A percentile compares a stretch with the other conserved stretches of the same genome.
These are phyloP conservation scores for Juncus inflexus DNA, from an alignment of 176 grass and related monocot species.

Conservation along the genomic window DNA sequence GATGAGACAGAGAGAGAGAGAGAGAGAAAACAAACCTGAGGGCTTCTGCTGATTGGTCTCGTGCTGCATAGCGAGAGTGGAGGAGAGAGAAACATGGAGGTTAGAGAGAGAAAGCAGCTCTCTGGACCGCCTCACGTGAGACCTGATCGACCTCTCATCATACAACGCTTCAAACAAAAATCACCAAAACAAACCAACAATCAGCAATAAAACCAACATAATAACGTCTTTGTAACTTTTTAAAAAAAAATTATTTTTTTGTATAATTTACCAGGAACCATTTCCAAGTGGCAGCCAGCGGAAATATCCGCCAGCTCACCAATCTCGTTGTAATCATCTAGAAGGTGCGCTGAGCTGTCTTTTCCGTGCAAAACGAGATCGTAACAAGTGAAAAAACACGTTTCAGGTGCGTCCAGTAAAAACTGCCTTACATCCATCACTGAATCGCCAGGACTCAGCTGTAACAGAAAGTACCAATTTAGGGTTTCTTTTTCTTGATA, in stretches of 20 bases:
- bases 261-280: slow-evolving; percentile 58
- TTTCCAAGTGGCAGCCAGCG: slow-evolving; percentile 74
- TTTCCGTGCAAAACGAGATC: slow-evolving; percentile 79
- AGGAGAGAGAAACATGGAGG: slow-evolving; percentile 80
- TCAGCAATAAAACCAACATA: neutral
- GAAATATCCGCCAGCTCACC: slow-evolving; percentile 91
- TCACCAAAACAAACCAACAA: slow-evolving; percentile 7
- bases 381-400: slow-evolving; percentile 97
- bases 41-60: slow-evolving; percentile 65
- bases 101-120: slow-evolving; percentile 84
- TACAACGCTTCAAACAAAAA: slow-evolving; percentile 62
- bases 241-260: too few relatives aligned
- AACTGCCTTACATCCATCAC: slow-evolving; percentile 97
- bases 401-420: slow-evolving; percentile 91
- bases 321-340: slow-evolving; percentile 99
- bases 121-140: slow-evolving; percentile 71
- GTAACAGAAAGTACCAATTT: slow-evolving; percentile 30
- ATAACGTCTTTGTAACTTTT: too few relatives aligned
- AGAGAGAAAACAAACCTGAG: slow-evolving; percentile 40
- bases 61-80: slow-evolving; percentile 75
- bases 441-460: slow-evolving; percentile 92
- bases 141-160: slow-evolving; percentile 98
- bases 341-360: slow-evolving; percentile 67
- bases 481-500: too few relatives aligned
- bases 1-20: slow-evolving; percentile 7